Evolutionary conservation across 805 yeast species (phyloP), one percentile per base, ranked within the genome.

Genomic region (Kodamaea kaohsiungensis): DNA sequence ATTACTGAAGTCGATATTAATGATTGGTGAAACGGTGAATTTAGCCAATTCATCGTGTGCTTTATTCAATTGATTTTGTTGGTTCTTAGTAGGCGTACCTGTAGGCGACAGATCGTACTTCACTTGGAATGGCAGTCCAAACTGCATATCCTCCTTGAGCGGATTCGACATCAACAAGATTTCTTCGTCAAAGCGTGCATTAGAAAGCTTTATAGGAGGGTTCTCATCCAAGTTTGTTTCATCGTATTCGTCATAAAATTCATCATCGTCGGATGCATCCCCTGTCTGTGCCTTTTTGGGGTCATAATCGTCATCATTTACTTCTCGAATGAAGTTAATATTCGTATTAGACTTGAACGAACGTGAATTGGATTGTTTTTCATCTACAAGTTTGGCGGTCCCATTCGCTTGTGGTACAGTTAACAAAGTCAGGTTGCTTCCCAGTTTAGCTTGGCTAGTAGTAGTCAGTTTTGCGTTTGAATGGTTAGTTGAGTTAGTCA

Each of bases 81-180:
- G 25, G 49, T 39, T 48, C 10, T 48, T 48, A 4, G 46, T 48
- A 6, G 51, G 46, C 2, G 46, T 48, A 13, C 39, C 51, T 25
- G 30, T 12, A 15, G 54, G 54, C 15, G 56, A 51, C 49, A 48
- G 43, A 15, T 51, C 53, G 52, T 61, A 64, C 18, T 58, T 46
- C n/a, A 71, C 65, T 33, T 62, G 57, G 45, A 70, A 70, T 5
- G 78, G 78, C 5, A 75, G 68, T 4, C 75, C 77, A 55, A 70
- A 69, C 22, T 59, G 57, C 19, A 53, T 58, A 19, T 56, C 49
- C 3, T 54, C 49, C 45, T 6, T 48, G 46, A 17, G 46, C n/a
- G 66, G 62, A 25, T 59, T 54, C 22, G 67, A 58, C 18, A 61
- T 62, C 30, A 67, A 54, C 13, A 59, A 51, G 56, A 71, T 67